Evolutionary conservation across 352 stramenopile species (phyloP), one percentile per base, ranked within the genome.

Genomic region (Globisporangium splendens): DNA sequence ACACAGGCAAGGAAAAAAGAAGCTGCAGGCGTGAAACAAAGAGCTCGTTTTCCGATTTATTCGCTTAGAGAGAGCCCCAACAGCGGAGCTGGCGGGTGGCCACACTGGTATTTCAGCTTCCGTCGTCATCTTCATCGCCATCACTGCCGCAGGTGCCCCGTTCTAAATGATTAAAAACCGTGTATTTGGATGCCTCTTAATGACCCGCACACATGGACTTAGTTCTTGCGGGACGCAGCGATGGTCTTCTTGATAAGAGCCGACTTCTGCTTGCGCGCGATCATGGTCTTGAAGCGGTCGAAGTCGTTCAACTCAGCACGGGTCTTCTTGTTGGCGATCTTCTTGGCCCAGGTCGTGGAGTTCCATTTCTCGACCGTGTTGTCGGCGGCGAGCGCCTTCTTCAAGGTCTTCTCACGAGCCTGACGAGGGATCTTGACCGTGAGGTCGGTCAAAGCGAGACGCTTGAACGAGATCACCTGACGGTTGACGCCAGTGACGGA

Each of bases 201-300:
- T 35, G 11, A 20, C 15, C 20, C 39, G 39, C 39, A 44, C 12
- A 15, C 12, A 44, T n/a, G 39, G 39, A 71, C 50, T 71, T 83
- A 85, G 75, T 86, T 86, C 81, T 95, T 95, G 73, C 83, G 85
- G 52, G 76, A 62, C 15, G 82, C 80, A 51, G 86, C 86, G 46
- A 91, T 61, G 42, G 81, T 68, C 79, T 98, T 97, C 74, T 96
- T 96, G 74, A 99, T 89, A 58, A 98, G 88, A 44, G 78, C 81
- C 62, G 82, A 91, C 88, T 98, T 98, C 78, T 99, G 95, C 93
- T 99, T 99, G 77, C 96, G 96, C 46, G 97, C 97, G 70, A 99
- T 96, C 96, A 98, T 99, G 62, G 98, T 86, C 93, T 99, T 99
- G 85, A 99, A 99, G 73, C 97, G 90, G 72, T 98, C 96, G 68